Evolutionary conservation across 495 filamentous ascomycete species (phyloP).

Genomic region (Bacidia rubella): DNA sequence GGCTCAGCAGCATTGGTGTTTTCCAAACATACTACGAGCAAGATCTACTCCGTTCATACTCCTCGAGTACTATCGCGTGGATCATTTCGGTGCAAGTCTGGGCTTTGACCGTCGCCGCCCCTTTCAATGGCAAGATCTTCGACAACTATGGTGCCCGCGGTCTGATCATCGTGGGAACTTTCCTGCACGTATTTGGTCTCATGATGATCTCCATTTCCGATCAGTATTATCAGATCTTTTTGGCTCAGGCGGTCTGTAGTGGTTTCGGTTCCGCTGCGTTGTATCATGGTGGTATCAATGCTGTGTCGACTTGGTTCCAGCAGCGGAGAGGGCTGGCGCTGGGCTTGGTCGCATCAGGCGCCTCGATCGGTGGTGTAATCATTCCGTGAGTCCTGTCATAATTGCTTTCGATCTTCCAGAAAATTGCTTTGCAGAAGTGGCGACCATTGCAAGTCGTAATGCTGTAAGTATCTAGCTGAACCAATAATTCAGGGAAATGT

Average conservation of each 20-base stretch:
- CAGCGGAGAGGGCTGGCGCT: not conserved
- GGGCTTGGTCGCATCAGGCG: not conserved
- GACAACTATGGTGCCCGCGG: constrained; percentile 27
- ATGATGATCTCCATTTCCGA: constrained; percentile 29
- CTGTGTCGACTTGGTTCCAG: not conserved
- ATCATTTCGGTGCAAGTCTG: constrained; percentile 33
- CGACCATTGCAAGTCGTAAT: no score
- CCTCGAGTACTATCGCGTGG: constrained; percentile 44
- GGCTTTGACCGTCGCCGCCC: constrained; percentile 25
- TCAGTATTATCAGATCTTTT: constrained; percentile 33
- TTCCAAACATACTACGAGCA: constrained; percentile 49
- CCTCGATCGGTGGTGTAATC: not conserved
- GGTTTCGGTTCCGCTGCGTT: constrained; percentile 24
- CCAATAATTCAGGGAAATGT: no score
- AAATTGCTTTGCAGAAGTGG: no score
- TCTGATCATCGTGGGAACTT: constrained; percentile 16
- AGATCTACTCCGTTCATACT: constrained; percentile 31
- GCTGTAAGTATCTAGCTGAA: no score
- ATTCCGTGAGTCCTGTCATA: no score
- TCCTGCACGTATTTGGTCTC: constrained; percentile 20
- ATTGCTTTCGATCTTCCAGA: no score
- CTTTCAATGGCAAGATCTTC: constrained; percentile 24
- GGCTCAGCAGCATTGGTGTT: constrained; percentile 43
- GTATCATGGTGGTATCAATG: not conserved
- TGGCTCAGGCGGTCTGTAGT: constrained; percentile 31